Conservation (phyloP, 768 basidiomycete species). For the Xerocomus brunneocitrinus region DNA sequence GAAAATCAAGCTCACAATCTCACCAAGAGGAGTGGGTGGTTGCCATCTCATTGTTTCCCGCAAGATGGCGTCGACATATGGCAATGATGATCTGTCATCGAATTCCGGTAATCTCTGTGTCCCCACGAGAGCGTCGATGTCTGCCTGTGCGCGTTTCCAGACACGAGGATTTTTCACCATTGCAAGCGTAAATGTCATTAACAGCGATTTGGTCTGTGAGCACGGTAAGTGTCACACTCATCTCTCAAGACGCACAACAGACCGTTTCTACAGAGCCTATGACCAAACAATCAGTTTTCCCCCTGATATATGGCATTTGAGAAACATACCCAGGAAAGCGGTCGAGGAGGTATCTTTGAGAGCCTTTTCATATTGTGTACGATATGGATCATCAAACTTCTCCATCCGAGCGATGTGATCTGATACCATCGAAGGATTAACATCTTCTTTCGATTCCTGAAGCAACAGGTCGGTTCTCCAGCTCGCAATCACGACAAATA, state of each 20-base stretch:
- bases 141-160: conserved; percentile 3
- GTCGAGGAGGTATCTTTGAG: conserved; percentile 14
- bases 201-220: neutral
- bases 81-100: conserved; percentile 4
- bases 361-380: conserved; percentile 10
- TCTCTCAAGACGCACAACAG: neutral
- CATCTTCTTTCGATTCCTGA: conserved; percentile 6
- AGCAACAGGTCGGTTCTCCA: neutral
- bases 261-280: conserved; percentile 15
- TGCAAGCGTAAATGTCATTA: conserved; percentile 5
- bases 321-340: conserved; percentile 12
- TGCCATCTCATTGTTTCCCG: conserved; percentile 4
- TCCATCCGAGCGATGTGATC: conserved; percentile 10
- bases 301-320: too few species aligned
- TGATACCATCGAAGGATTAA: conserved; percentile 12
- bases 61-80: conserved; percentile 1
- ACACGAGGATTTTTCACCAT: conserved; percentile 7
- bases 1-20: neutral
- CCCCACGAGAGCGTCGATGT: conserved; percentile 1
- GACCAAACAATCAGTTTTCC: neutral
- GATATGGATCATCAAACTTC: conserved; percentile 2
- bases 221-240: neutral
- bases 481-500: neutral
- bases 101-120: conserved; percentile 4
- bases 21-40: conserved; percentile 2